Conservation (phyloP, 805 yeast species). For the Candida parachauliodes region DNA sequence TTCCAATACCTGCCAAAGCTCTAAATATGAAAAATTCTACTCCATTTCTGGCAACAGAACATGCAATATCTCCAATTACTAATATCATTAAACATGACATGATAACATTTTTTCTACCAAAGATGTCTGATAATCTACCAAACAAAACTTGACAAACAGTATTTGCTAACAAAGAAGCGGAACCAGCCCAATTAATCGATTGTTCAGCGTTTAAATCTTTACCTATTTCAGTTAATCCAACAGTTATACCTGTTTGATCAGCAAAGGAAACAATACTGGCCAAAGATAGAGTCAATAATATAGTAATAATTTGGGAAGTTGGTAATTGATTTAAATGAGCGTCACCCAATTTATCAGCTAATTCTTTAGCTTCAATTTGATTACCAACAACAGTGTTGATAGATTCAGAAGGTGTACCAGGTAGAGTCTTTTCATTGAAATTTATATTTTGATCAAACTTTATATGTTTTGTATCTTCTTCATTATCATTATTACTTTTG, state of each 20-base stretch:
- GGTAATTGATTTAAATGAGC: slow-evolving; percentile 42
- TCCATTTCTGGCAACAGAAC: slow-evolving; percentile 48
- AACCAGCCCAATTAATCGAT: slow-evolving; percentile 58
- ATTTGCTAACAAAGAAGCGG: slow-evolving; percentile 48
- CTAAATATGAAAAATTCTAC: slow-evolving; percentile 48
- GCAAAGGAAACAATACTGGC: slow-evolving; percentile 41
- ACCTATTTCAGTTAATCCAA: slow-evolving; percentile 46
- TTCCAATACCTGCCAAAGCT: slow-evolving; percentile 54
- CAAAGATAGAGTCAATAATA: slow-evolving; percentile 33
- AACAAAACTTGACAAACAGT: slow-evolving; percentile 49
- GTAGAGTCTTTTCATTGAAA: slow-evolving; percentile 4
- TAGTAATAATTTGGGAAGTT: slow-evolving; percentile 28
- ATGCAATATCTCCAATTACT: slow-evolving; percentile 43
- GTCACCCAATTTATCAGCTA: slow-evolving; percentile 32
- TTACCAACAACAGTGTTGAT: not conserved
- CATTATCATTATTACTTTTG: not conserved
- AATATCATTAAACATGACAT: slow-evolving; percentile 37
- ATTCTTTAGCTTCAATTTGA: slow-evolving; percentile 1
- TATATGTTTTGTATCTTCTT: not conserved
- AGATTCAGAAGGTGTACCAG: slow-evolving; percentile 5
- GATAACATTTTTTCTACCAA: slow-evolving; percentile 47
- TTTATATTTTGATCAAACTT: slow-evolving; percentile 3
- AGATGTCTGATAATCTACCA: slow-evolving; percentile 54
- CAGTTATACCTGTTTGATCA: slow-evolving; percentile 48
- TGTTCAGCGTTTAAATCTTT: slow-evolving; percentile 42